phyloP scores from a whole-genome alignment of 1,284 basidiomycete species.

The Boletus hoseneyae region DNA sequence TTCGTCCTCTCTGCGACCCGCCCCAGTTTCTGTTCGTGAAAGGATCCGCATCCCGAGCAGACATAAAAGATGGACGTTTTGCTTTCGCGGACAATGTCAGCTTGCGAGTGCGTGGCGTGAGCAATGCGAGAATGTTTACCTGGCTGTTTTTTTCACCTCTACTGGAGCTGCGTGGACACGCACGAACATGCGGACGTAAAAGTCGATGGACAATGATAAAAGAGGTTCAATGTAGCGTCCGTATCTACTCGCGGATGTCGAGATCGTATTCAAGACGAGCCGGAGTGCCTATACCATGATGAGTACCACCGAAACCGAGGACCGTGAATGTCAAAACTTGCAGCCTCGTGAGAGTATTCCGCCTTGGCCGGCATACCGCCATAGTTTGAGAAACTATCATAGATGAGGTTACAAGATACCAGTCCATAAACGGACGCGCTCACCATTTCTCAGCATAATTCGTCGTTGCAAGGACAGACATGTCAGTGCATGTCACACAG shows the following conservation, averaged over 20 bases:
- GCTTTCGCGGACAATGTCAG: conserved; percentile 37
- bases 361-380: conserved; percentile 91
- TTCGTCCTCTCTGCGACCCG: conserved; percentile 56
- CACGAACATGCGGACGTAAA: conserved; percentile 94
- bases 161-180: conserved; percentile 72
- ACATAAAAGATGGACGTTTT: conserved; percentile 82
- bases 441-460: conserved; percentile 98
- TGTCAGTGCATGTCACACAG: conserved; percentile 95
- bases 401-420: background rate
- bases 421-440: conserved; percentile 12
- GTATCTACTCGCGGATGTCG: conserved; percentile 87
- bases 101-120: background rate
- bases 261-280: conserved; percentile 83
- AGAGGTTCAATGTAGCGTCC: conserved; percentile 90
- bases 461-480: conserved; percentile 89
- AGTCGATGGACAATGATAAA: conserved; percentile 95
- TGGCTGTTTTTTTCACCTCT: conserved; percentile 84
- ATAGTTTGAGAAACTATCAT: conserved; percentile 84
- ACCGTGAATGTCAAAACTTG: conserved; percentile 37
- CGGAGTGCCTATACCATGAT: conserved; percentile 68
- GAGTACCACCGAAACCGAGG: conserved; percentile 1
- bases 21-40: conserved; percentile 79
- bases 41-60: conserved; percentile 79
- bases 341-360: conserved; percentile 93
- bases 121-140: conserved; percentile 45